phyloP scores from a whole-genome alignment of 2,329 filamentous ascomycete genomes.

The Cladorrhinum sp. region DNA sequence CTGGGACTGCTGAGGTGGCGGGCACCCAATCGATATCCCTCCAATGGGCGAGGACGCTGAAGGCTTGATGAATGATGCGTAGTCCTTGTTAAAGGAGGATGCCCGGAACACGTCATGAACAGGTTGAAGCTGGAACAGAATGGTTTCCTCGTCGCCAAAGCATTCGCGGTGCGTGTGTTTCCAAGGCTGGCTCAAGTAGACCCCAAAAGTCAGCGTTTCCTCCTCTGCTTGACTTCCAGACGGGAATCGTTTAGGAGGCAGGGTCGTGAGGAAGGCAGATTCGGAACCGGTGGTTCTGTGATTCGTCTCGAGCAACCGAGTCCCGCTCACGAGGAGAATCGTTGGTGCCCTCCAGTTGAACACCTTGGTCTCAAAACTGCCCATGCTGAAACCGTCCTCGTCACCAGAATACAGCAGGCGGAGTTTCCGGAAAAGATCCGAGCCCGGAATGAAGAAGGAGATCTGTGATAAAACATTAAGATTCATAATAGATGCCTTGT shows the following conservation, averaged over 20 bases:
- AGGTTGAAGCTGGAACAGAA: conserved; percentile 70
- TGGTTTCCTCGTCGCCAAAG: conserved; percentile 61
- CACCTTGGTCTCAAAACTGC: conserved; percentile 69
- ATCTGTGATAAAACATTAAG: conserved; percentile 65
- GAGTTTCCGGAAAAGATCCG: conserved; percentile 61
- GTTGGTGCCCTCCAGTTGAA: conserved; percentile 77
- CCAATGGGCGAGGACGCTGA: conserved; percentile 51
- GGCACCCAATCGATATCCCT: conserved; percentile 64
- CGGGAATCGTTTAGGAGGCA: conserved; percentile 61
- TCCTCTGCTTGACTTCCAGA: conserved; percentile 42
- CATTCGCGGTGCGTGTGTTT: conserved; percentile 64
- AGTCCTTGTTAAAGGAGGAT: conserved; percentile 63
- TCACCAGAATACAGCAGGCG: conserved; percentile 68
- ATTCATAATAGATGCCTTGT: conserved; percentile 60
- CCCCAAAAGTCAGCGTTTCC: conserved; percentile 61
- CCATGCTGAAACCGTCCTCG: conserved; percentile 72
- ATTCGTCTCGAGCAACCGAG: conserved; percentile 50
- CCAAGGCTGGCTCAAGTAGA: conserved; percentile 66
- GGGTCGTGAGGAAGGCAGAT: conserved; percentile 54
- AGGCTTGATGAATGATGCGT: conserved; percentile 64
- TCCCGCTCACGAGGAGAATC: conserved; percentile 66
- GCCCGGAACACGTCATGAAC: conserved; percentile 69
- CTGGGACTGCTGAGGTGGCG: conserved; percentile 49
- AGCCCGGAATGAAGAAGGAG: conserved; percentile 68
- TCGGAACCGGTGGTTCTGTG: conserved; percentile 45